Evolutionary conservation across 1,284 basidiomycete species (phyloP).

Genomic region (Fomitopsis schrenkii): DNA sequence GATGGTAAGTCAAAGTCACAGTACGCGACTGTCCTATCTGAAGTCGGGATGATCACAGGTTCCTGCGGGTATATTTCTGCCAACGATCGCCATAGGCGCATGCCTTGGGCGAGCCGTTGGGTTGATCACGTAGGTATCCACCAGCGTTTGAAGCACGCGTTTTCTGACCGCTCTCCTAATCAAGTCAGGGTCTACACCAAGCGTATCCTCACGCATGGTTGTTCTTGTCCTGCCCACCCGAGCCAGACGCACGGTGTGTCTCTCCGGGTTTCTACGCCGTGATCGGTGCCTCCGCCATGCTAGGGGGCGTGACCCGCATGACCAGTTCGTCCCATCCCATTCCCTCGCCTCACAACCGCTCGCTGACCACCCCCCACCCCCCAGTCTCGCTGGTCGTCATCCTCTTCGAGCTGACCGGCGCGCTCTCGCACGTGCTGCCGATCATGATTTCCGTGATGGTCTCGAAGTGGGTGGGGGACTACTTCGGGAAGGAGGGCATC

Average conservation of each 20-base stretch:
- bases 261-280: slow-evolving; percentile 83
- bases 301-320: slow-evolving; percentile 81
- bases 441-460: slow-evolving; percentile 78
- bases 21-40: not conserved
- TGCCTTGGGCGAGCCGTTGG: slow-evolving; percentile 67
- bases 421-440: slow-evolving; percentile 71
- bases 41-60: slow-evolving; percentile 34
- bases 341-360: not conserved
- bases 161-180: not conserved
- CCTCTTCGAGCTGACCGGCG: slow-evolving; percentile 72
- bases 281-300: slow-evolving; percentile 77
- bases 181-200: slow-evolving; percentile 61
- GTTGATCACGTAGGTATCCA: slow-evolving; percentile 51
- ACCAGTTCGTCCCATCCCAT: slow-evolving; percentile 45
- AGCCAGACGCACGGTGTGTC: slow-evolving; percentile 63
- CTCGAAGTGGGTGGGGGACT: slow-evolving; percentile 74
- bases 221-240: slow-evolving; percentile 67
- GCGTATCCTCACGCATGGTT: slow-evolving; percentile 62
- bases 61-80: slow-evolving; percentile 72
- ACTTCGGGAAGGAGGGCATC: slow-evolving; percentile 68
- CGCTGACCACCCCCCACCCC: not conserved
- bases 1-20: slow-evolving; percentile 45
- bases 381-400: slow-evolving; percentile 72
- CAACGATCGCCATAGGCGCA: slow-evolving; percentile 70
- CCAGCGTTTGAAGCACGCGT: not conserved